Conservation (phyloP, 2,329 filamentous ascomycete species). For the Nothopassalora personata region DNA sequence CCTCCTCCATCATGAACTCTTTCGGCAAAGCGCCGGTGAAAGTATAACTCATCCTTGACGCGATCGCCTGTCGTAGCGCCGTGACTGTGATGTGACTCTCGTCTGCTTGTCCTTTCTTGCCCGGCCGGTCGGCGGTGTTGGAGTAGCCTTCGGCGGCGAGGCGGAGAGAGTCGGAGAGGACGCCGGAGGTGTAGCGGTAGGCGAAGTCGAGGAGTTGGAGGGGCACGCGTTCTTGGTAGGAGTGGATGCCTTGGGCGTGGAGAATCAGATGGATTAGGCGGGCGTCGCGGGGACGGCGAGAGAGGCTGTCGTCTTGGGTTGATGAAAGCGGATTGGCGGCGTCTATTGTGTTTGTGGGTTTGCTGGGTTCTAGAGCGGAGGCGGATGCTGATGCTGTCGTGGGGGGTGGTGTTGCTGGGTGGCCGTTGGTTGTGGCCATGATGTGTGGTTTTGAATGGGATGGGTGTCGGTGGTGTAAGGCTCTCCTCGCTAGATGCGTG, state of each 20-base stretch:
- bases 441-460: background rate
- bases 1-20: constrained; percentile 72
- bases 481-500: background rate
- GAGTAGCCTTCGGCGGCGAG: constrained; percentile 65
- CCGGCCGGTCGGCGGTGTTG: constrained; percentile 22
- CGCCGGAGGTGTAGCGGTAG: constrained; percentile 70
- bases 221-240: constrained; percentile 77
- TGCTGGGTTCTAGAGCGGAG: constrained; percentile 1
- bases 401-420: constrained; percentile 28
- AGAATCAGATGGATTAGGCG: constrained; percentile 76
- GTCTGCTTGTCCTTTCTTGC: constrained; percentile 27
- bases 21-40: constrained; percentile 63
- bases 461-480: too few relatives aligned
- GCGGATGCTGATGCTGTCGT: constrained; percentile 21
- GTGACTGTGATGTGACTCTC: constrained; percentile 56
- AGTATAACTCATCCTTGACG: constrained; percentile 62
- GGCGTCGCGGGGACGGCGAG: constrained; percentile 65
- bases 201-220: constrained; percentile 80
- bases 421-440: constrained; percentile 25
- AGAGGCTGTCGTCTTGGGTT: constrained; percentile 31
- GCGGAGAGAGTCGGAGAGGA: constrained; percentile 66
- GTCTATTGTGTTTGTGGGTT: constrained; percentile 10
- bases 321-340: constrained; percentile 30
- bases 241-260: constrained; percentile 69
- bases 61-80: constrained; percentile 68